Conservation (phyloP, 306 rosid species). For the Cucurbita moschata region DNA sequence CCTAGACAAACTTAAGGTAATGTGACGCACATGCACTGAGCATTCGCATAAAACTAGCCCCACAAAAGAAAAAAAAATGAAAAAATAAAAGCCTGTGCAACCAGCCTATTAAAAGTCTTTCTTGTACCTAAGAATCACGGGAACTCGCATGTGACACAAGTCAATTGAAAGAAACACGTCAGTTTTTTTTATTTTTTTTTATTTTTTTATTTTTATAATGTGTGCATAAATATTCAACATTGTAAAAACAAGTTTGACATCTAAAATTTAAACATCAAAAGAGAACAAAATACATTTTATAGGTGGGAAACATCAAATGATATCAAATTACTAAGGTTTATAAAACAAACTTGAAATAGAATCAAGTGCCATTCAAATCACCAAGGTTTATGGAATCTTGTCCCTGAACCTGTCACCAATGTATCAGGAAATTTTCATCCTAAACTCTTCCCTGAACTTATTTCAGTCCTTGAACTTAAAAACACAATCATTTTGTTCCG, state of each 20-base stretch:
- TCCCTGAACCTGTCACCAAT: background rate
- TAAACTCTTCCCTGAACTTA: too few relatives aligned
- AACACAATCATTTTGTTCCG: background rate
- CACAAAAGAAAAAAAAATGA: too few relatives aligned
- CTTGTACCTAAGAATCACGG: background rate
- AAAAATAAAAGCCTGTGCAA: background rate
- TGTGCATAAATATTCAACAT: background rate
- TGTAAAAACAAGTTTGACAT: background rate
- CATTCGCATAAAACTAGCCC: too few relatives aligned
- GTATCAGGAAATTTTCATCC: background rate
- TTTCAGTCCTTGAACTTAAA: background rate
- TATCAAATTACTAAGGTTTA: background rate
- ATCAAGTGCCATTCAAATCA: background rate
- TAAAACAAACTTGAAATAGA: background rate
- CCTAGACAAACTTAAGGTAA: too few relatives aligned
- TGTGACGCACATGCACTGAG: too few relatives aligned
- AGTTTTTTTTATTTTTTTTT: background rate
- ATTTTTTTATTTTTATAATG: background rate
- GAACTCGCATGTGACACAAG: background rate
- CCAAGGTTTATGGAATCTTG: too few relatives aligned
- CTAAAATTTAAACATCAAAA: background rate
- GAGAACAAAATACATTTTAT: background rate
- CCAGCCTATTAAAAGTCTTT: background rate
- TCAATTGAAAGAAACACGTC: background rate
- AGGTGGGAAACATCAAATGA: background rate